Evolutionary conservation across 331 rosid species (phyloP).

Genomic region (Pyrus hybrid): DNA sequence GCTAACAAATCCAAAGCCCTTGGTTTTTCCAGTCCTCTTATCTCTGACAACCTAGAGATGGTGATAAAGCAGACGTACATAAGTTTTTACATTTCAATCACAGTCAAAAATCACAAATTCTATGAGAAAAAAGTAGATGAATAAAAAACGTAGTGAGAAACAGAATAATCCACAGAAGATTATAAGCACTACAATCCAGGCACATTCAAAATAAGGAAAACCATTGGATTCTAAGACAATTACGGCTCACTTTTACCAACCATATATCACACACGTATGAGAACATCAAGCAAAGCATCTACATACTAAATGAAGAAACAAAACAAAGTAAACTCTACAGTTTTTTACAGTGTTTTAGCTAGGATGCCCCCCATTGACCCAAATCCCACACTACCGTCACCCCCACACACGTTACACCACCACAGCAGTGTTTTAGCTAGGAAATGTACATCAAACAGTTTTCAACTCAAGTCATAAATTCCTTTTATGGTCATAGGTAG

Average conservation of each 20-base stretch:
- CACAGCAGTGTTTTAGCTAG: neutral
- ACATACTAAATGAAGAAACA: neutral
- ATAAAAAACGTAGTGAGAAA: neutral
- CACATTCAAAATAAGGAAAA: neutral
- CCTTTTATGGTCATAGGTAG: neutral
- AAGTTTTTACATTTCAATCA: neutral
- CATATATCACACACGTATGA: neutral
- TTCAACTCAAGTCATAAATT: neutral
- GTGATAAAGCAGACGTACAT: neutral
- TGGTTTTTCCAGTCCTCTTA: conserved; percentile 93
- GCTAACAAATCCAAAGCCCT: conserved; percentile 93
- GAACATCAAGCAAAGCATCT: neutral
- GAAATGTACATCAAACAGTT: neutral
- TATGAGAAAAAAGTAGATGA: neutral
- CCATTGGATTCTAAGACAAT: neutral
- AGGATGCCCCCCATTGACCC: neutral
- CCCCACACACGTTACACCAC: neutral
- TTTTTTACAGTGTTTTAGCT: neutral
- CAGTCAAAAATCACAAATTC: neutral
- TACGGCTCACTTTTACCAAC: neutral
- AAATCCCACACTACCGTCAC: neutral
- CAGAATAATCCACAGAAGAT: neutral
- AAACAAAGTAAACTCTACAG: neutral
- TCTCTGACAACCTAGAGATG: conserved; percentile 76
- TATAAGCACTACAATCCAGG: neutral